phyloP scores from a whole-genome alignment of 768 basidiomycete species.

The Rhodocollybia butyracea region DNA sequence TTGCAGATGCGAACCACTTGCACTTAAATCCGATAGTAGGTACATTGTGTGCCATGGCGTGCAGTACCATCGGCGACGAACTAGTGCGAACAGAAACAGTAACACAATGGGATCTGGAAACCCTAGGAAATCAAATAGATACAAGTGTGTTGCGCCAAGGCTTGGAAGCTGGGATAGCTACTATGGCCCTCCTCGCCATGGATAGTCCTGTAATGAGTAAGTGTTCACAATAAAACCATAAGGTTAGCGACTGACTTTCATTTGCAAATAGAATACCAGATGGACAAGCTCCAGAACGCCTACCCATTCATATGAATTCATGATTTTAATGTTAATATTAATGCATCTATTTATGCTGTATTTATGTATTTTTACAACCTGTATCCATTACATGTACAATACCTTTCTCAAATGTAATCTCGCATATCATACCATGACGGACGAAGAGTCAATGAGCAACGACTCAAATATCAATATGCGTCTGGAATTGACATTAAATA shows the following conservation, averaged over 20 bases:
- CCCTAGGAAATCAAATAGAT: neutral
- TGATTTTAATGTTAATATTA: too few species aligned
- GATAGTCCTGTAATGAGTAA: conserved; percentile 6
- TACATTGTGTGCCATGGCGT: conserved; percentile 10
- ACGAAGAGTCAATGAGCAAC: too few species aligned
- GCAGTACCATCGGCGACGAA: neutral
- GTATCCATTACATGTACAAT: too few species aligned
- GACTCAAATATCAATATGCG: too few species aligned
- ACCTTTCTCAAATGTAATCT: too few species aligned
- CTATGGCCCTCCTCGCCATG: conserved; percentile 2
- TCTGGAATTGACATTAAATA: too few species aligned
- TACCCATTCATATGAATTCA: neutral
- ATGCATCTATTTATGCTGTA: too few species aligned
- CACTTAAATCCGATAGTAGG: conserved; percentile 15
- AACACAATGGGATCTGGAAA: neutral
- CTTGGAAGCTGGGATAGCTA: neutral
- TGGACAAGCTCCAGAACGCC: conserved; percentile 1
- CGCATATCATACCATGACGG: too few species aligned
- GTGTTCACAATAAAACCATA: neutral
- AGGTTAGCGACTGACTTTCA: neutral
- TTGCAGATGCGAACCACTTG: conserved; percentile 12
- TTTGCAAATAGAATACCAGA: neutral
- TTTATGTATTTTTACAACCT: too few species aligned
- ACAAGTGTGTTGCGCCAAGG: neutral
- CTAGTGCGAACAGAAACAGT: neutral